A percentile compares a stretch with the other conserved stretches of the same genome.
These are phyloP conservation scores for Saturnispora serradocipensis DNA, from an alignment of 805 yeast species.

Conservation along the genomic window DNA sequence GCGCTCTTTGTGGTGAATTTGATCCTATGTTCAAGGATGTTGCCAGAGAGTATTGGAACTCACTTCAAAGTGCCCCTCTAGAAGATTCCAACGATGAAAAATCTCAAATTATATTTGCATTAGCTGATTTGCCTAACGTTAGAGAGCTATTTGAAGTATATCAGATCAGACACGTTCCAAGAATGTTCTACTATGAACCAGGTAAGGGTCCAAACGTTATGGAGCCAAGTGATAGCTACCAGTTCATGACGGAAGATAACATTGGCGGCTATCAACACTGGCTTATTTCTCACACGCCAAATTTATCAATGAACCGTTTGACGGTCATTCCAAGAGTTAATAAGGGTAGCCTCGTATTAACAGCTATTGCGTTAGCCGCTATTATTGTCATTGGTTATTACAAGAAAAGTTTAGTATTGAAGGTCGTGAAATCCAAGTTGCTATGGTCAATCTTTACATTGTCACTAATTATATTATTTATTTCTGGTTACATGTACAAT, in stretches of 20 bases:
- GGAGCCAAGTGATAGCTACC: conserved; percentile 30
- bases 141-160: conserved; percentile 43
- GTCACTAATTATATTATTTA: conserved; percentile 59
- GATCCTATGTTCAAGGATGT: conserved; percentile 54
- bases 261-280: conserved; percentile 16
- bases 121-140: conserved; percentile 60
- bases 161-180: conserved; percentile 67
- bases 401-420: conserved; percentile 28
- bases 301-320: conserved; percentile 1
- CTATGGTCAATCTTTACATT: conserved; percentile 69
- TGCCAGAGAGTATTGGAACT: conserved; percentile 48
- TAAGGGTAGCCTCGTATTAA: conserved; percentile 22
- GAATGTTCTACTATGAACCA: conserved; percentile 36
- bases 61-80: conserved; percentile 34
- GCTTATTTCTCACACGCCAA: conserved; percentile 6
- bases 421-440: conserved; percentile 40
- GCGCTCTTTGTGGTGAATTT: conserved; percentile 62
- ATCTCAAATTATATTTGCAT: conserved; percentile 49
- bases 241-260: conserved; percentile 37
- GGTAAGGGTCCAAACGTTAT: conserved; percentile 19
- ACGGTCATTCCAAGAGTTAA: neutral
- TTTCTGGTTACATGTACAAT: conserved; percentile 90
- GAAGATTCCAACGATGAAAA: conserved; percentile 28
- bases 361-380: conserved; percentile 30
- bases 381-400: conserved; percentile 18